phyloP scores from a whole-genome alignment of 306 rosid genomes.

The Dryas octopetala region DNA sequence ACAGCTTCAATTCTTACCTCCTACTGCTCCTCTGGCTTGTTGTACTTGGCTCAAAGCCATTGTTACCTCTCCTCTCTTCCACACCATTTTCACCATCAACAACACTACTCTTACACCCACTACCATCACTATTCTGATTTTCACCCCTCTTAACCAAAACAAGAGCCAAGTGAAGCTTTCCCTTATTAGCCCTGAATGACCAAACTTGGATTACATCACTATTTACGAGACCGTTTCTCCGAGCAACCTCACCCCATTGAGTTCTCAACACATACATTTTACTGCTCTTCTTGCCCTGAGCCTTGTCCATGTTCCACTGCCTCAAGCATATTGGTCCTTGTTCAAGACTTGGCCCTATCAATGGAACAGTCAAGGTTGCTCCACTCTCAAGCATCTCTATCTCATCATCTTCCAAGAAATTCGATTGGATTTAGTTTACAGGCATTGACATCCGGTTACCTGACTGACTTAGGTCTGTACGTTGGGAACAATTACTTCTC shows the following conservation, averaged over 20 bases:
- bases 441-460: conserved; percentile 14
- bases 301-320: not conserved
- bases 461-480: not conserved
- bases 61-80: too few species aligned
- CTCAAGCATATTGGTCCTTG: not conserved
- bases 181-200: not conserved
- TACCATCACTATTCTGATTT: not conserved
- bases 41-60: too few species aligned
- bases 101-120: not conserved
- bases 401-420: not conserved
- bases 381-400: not conserved
- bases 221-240: not conserved
- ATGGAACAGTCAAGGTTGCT: not conserved
- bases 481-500: not conserved
- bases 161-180: conserved; percentile 3
- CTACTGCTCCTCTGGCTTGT: too few species aligned
- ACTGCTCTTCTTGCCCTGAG: not conserved
- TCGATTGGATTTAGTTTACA: conserved; percentile 1
- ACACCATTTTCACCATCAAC: not conserved
- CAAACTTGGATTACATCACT: conserved; percentile 10
- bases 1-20: too few species aligned
- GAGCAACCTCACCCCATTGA: not conserved
- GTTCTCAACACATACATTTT: not conserved
- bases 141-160: not conserved
- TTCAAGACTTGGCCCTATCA: not conserved